A percentile compares a stretch with the other conserved stretches of the same genome.
These are phyloP conservation scores for Triticum urartu DNA, from an alignment of 176 grass and related monocot species.

Conservation along the genomic window DNA sequence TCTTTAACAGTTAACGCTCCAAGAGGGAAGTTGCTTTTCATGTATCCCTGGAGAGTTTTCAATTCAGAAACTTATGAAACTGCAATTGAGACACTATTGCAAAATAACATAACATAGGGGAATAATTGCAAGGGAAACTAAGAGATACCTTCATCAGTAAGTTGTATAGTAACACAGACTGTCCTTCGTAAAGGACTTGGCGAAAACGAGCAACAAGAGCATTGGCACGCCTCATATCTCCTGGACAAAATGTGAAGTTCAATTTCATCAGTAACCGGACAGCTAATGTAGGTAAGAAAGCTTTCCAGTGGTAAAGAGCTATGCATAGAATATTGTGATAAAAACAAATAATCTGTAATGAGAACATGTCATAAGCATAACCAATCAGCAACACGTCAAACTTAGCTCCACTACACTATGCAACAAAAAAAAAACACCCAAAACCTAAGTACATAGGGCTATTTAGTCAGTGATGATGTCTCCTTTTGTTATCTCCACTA, in stretches of 20 bases:
- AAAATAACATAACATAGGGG: conserved; percentile 9
- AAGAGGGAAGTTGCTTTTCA: conserved; percentile 75
- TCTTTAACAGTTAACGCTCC: conserved; percentile 89
- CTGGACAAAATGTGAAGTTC: conserved; percentile 38
- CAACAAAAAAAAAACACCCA: not conserved
- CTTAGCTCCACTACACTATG: not conserved
- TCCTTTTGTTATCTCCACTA: conserved; percentile 8
- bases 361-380: not conserved
- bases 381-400: not conserved
- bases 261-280: not conserved
- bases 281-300: not conserved
- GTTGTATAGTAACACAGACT: conserved; percentile 78
- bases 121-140: not conserved
- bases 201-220: conserved; percentile 80
- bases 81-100: not conserved
- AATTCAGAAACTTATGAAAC: conserved; percentile 10
- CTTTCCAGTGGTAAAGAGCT: not conserved
- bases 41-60: conserved; percentile 65
- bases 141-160: conserved; percentile 84
- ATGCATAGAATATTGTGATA: not conserved
- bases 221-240: conserved; percentile 94
- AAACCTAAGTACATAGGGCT: not conserved
- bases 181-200: conserved; percentile 63
- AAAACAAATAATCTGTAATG: conserved; percentile 1
- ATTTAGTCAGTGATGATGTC: conserved; percentile 8